Percentiles rank a stretch among this genome's conserved stretches.
phyloP scores from a whole-genome alignment of 2,329 filamentous ascomycete species.

The Nemania bipapillata region DNA sequence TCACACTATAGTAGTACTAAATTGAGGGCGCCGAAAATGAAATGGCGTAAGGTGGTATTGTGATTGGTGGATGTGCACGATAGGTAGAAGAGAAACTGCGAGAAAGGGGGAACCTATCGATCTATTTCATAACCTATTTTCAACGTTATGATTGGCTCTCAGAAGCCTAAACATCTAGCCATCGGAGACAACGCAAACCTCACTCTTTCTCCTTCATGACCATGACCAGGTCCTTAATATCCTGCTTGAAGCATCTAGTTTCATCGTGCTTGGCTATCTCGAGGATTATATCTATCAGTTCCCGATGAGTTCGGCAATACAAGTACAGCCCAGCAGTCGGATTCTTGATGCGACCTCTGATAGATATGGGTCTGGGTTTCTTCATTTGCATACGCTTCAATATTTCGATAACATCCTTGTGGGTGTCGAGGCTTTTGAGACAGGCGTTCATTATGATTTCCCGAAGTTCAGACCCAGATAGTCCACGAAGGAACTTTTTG shows the following conservation, averaged over 20 bases:
- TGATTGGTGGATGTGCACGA: no score
- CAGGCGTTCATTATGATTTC: slow-evolving; percentile 39
- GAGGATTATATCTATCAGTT: slow-evolving; percentile 37
- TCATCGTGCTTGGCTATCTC: slow-evolving; percentile 29
- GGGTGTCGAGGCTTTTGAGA: slow-evolving; percentile 27
- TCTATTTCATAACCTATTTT: not conserved
- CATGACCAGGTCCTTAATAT: slow-evolving; percentile 31
- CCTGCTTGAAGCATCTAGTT: slow-evolving; percentile 24
- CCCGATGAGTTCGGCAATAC: slow-evolving; percentile 36
- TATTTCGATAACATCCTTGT: slow-evolving; percentile 32
- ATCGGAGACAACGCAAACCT: not conserved
- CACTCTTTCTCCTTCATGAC: slow-evolving; percentile 32
- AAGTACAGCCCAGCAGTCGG: slow-evolving; percentile 35
- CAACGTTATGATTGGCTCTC: not conserved
- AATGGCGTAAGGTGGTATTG: no score
- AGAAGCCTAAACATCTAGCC: not conserved
- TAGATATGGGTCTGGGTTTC: slow-evolving; percentile 24
- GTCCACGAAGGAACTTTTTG: slow-evolving; percentile 10
- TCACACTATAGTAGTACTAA: no score
- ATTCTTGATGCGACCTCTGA: slow-evolving; percentile 18
- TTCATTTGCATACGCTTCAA: slow-evolving; percentile 35
- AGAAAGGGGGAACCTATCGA: no score
- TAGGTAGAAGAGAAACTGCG: no score
- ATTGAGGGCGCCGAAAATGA: no score
- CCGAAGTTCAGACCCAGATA: slow-evolving; percentile 29